Percentiles rank a stretch among this genome's conserved stretches.
These are phyloP conservation scores for Curvularia sp. DNA, from an alignment of 2,329 filamentous ascomycete species.

Conservation along the genomic window DNA sequence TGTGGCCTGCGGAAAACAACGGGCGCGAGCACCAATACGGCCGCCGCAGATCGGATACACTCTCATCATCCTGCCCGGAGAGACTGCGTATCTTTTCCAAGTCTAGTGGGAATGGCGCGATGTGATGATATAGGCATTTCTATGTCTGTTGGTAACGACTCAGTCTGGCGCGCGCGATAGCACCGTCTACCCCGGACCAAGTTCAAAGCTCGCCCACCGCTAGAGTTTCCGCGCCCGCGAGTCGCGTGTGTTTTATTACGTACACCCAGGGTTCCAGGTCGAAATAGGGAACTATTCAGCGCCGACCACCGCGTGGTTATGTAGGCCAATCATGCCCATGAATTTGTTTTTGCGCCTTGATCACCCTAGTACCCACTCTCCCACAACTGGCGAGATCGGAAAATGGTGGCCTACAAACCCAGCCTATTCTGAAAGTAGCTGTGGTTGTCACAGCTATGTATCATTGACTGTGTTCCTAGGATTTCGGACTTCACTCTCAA, in stretches of 20 bases:
- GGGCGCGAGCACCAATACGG: conserved; percentile 35
- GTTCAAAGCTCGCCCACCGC: conserved; percentile 30
- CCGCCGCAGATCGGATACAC: conserved; percentile 43
- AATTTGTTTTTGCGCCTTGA: background rate
- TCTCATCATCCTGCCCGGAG: conserved; percentile 32
- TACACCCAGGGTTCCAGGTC: conserved; percentile 24
- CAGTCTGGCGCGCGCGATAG: conserved; percentile 19
- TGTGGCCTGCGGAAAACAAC: conserved; percentile 39
- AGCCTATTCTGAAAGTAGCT: too few relatives aligned
- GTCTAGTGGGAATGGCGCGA: conserved; percentile 30
- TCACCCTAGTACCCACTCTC: background rate
- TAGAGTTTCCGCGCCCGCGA: conserved; percentile 28
- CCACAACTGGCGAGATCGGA: too few relatives aligned
- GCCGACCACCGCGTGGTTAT: background rate
- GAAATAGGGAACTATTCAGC: conserved; percentile 12
- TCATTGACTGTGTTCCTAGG: too few relatives aligned
- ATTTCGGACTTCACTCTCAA: too few relatives aligned
- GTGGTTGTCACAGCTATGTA: too few relatives aligned
- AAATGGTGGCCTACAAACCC: too few relatives aligned
- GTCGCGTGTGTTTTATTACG: conserved; percentile 27
- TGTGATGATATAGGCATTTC: conserved; percentile 24
- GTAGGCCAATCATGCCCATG: background rate
- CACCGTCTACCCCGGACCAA: conserved; percentile 18
- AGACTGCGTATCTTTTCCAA: conserved; percentile 36
- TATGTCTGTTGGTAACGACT: conserved; percentile 26